phyloP scores from a whole-genome alignment of 345 rosid genomes.

The Pelargonium nanum region DNA sequence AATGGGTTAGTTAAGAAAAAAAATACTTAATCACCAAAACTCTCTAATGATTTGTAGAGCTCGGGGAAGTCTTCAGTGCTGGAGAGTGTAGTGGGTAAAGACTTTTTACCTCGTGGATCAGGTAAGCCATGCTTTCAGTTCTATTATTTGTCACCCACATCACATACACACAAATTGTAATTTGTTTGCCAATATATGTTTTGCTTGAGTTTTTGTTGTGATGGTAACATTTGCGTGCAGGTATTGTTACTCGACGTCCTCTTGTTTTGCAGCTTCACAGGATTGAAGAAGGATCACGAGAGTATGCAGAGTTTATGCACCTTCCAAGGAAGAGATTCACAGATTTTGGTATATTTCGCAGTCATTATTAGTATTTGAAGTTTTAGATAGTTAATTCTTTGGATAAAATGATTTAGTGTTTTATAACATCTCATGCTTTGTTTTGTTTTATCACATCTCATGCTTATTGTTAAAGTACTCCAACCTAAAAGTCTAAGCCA shows the following conservation, averaged over 20 bases:
- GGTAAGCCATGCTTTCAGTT: constrained; percentile 30
- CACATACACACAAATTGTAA: neutral
- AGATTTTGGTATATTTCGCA: constrained; percentile 57
- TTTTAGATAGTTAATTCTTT: neutral
- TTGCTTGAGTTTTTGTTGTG: constrained; percentile 8
- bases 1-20: too few relatives aligned
- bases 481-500: neutral
- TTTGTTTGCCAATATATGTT: neutral
- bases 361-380: neutral
- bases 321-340: constrained; percentile 73
- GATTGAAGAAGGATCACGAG: constrained; percentile 82
- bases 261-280: constrained; percentile 91
- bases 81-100: constrained; percentile 91
- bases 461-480: neutral
- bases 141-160: too few relatives aligned
- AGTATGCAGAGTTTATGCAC: constrained; percentile 96
- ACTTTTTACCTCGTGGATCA: constrained; percentile 92
- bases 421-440: too few relatives aligned
- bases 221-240: constrained; percentile 32
- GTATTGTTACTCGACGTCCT: constrained; percentile 96
- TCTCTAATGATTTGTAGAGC: constrained; percentile 40
- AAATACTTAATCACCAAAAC: constrained; percentile 6
- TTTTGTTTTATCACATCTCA: too few relatives aligned
- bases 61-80: constrained; percentile 95
- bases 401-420: neutral